phyloP scores from a whole-genome alignment of 1,139 yeast species.

The Geotrichum klebahnii region DNA sequence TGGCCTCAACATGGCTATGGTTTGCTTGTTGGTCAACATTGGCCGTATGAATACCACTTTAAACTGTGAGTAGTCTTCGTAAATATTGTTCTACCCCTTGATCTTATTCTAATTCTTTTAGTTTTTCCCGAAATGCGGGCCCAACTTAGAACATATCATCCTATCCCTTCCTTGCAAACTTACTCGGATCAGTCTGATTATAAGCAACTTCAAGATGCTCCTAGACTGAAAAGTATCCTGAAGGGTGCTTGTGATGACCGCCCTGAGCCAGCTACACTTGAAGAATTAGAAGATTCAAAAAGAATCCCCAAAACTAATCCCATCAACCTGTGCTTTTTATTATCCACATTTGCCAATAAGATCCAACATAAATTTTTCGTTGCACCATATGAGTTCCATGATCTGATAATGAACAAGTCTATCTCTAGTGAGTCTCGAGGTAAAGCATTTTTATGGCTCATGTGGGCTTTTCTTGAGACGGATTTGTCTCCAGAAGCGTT shows the following conservation, averaged over 20 bases:
- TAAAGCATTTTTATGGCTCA: constrained; percentile 72
- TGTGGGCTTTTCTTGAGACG: constrained; percentile 52
- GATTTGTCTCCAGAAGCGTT: constrained; percentile 53
- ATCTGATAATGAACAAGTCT: constrained; percentile 56
- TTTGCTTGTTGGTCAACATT: constrained; percentile 80
- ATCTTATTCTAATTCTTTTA: no score
- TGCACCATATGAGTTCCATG: constrained; percentile 50
- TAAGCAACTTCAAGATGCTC: constrained; percentile 90
- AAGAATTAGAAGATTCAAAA: constrained; percentile 45
- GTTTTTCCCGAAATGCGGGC: constrained; percentile 95
- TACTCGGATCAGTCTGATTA: constrained; percentile 51
- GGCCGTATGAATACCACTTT: constrained; percentile 95
- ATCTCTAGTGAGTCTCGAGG: constrained; percentile 62
- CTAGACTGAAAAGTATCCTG: constrained; percentile 80
- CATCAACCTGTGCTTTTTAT: constrained; percentile 67
- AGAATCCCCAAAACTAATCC: constrained; percentile 60
- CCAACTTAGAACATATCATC: constrained; percentile 84
- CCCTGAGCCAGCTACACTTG: constrained; percentile 50
- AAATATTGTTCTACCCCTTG: no score
- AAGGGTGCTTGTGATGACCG: constrained; percentile 70
- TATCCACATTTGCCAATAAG: constrained; percentile 60
- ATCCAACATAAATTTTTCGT: constrained; percentile 45
- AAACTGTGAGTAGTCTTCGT: no score
- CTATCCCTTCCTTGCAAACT: constrained; percentile 84
- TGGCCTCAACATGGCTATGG: constrained; percentile 80